These are phyloP conservation scores for Colletotrichum costaricense DNA, from an alignment of 2,329 filamentous ascomycete species.

Conservation along the genomic window DNA sequence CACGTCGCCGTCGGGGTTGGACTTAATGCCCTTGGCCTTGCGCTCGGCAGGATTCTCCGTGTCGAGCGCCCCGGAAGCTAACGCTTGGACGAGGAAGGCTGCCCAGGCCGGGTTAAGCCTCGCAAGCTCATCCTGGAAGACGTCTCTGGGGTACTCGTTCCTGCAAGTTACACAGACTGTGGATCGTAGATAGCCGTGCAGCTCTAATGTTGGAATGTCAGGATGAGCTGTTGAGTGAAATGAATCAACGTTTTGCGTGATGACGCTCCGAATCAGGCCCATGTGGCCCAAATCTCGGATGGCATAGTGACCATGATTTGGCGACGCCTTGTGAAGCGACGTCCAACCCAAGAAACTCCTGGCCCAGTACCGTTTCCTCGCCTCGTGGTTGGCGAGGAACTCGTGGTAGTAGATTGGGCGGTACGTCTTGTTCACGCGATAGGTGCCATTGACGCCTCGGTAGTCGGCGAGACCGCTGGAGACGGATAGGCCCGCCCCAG, in stretches of 20 bases:
- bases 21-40: constrained; percentile 75
- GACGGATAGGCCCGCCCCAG: constrained; percentile 93
- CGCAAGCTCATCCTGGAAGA: constrained; percentile 82
- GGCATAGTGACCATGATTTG: constrained; percentile 84
- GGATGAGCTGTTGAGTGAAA: constrained; percentile 88
- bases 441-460: constrained; percentile 88
- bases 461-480: constrained; percentile 95
- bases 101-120: constrained; percentile 89
- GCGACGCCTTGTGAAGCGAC: constrained; percentile 79
- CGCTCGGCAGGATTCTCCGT: constrained; percentile 81
- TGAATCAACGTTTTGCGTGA: constrained; percentile 98
- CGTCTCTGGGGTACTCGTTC: constrained; percentile 74
- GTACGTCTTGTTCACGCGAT: constrained; percentile 90
- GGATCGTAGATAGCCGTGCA: constrained; percentile 90
- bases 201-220: constrained; percentile 78
- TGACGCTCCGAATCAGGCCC: constrained; percentile 79
- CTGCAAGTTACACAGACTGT: constrained; percentile 85
- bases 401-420: constrained; percentile 94
- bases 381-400: constrained; percentile 84
- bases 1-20: constrained; percentile 95
- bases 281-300: constrained; percentile 77
- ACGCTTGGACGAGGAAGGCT: constrained; percentile 76
- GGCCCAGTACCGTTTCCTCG: constrained; percentile 94
- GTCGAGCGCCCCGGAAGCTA: constrained; percentile 79
- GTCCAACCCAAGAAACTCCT: constrained; percentile 94